Base-by-base conservation (phyloP, 805 yeast genomes). In the Saccharomyces mikatae region DNA sequence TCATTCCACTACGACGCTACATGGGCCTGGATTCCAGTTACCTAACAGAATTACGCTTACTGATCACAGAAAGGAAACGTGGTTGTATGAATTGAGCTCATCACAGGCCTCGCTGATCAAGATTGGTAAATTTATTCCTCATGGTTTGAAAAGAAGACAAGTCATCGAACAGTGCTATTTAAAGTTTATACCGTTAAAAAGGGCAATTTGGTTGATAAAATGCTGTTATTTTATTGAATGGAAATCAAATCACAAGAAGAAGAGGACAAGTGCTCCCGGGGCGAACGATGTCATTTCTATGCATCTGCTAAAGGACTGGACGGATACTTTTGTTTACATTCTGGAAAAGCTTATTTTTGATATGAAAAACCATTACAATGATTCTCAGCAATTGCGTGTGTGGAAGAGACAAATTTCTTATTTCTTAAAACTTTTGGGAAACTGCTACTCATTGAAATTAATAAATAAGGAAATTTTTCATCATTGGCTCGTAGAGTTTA, bases 161-260 rank as follows among this genome's bases (percentile, higher is more conserved):
- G 73, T 92, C 21, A 66, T 92, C 3, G 97, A 90, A 58, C 87
- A 84, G 56, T 79, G 95, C 58, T 78, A 86, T 56, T 63, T 72
- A 26, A 83, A 84, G 63, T 72, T 73, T 32, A 83, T 92, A 0
- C 97, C 98, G 0, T 72, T 86, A 1, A 66, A 79, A n/a, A 74
- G 97, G 56, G 96, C 97, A 0, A 69, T 92, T 1, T 92, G 99
- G 99, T 79, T 94, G 56, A 86, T 92, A 3, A 82, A 88, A 58
- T 89, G 97, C 68, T 89, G 91, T 2, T 83, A 91, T 26, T 83
- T 87, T 11, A 87, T 90, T 58, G 96, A 89, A 72, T 60, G 72
- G 67, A 64, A 67, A 47, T 50, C 58, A 1, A 36, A 36, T 11
- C 11, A 53, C 41, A 55, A 51, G n/a, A 55, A 59, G 47, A 36